Conservation (phyloP, 371 early-diverging fungal species). For the Syncephalastrum racemosum region DNA sequence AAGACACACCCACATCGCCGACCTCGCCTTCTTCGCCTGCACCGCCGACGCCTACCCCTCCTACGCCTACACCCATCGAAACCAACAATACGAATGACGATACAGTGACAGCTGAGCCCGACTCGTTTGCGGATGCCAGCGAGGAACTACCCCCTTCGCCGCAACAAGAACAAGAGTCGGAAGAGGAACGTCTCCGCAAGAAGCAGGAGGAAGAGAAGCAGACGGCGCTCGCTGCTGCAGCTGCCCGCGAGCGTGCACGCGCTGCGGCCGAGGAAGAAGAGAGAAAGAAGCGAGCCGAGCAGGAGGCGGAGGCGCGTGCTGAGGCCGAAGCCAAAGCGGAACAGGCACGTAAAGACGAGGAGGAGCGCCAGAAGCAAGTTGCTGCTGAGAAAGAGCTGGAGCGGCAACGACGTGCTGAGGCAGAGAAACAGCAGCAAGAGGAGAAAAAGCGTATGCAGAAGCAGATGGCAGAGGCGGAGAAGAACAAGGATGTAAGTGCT, state of each 20-base stretch:
- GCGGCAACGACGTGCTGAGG: slow-evolving; percentile 14
- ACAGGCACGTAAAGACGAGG: background rate
- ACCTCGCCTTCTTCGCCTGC: slow-evolving; percentile 29
- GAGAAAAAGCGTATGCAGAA: slow-evolving; percentile 16
- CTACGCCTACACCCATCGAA: slow-evolving; percentile 13
- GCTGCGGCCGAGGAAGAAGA: slow-evolving; percentile 5
- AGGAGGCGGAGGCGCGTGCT: background rate
- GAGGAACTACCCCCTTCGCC: slow-evolving; percentile 21
- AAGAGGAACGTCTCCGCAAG: background rate
- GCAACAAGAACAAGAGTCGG: slow-evolving; percentile 9
- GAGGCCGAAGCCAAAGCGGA: slow-evolving; percentile 4
- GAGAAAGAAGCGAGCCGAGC: slow-evolving; percentile 2
- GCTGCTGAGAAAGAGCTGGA: slow-evolving; percentile 7
- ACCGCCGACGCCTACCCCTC: slow-evolving; percentile 26
- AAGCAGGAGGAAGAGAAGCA: slow-evolving; percentile 10
- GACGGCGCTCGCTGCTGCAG: background rate
- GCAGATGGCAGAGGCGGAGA: slow-evolving; percentile 32
- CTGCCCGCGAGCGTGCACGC: slow-evolving; percentile 2
- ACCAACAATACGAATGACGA: slow-evolving; percentile 11
- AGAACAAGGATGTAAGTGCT: slow-evolving; percentile 22
- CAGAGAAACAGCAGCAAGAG: slow-evolving; percentile 9
- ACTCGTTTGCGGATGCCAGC: slow-evolving; percentile 34
- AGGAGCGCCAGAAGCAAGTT: slow-evolving; percentile 2
- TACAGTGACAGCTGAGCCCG: slow-evolving; percentile 19
- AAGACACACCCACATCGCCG: slow-evolving; percentile 13